Evolutionary conservation across 768 basidiomycete genomes (phyloP).

Genomic region (Amanita pseudoporphyria): DNA sequence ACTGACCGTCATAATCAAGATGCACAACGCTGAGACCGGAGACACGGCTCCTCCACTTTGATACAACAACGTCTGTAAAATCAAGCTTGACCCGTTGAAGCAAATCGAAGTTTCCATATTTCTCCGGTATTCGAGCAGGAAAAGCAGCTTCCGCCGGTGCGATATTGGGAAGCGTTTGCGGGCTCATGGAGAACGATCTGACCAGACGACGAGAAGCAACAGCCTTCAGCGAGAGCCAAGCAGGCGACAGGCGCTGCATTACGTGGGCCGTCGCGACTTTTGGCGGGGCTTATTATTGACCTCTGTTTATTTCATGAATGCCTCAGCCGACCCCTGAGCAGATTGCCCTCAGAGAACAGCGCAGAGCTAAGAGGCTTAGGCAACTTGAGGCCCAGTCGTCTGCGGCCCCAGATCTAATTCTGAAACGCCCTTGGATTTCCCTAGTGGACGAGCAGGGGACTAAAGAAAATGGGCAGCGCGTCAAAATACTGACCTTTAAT

Average conservation of each 20-base stretch:
- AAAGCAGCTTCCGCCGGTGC: conserved; percentile 8
- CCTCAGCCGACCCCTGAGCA: conserved; percentile 38
- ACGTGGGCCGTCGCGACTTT: conserved; percentile 7
- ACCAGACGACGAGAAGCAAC: conserved; percentile 9
- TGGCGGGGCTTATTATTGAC: not conserved
- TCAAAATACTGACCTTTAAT: conserved; percentile 78
- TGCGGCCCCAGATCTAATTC: conserved; percentile 12
- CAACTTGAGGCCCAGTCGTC: conserved; percentile 5
- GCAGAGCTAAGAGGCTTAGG: conserved; percentile 31
- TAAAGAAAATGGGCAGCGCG: conserved; percentile 15
- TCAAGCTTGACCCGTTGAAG: conserved; percentile 67
- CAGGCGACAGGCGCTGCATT: conserved; percentile 27
- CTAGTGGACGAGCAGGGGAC: conserved; percentile 14
- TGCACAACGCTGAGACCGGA: conserved; percentile 89
- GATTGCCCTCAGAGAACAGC: conserved; percentile 41
- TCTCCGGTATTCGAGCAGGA: conserved; percentile 22
- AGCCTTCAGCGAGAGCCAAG: conserved; percentile 15
- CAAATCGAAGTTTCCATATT: conserved; percentile 77
- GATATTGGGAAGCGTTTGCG: conserved; percentile 8
- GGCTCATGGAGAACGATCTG: conserved; percentile 7
- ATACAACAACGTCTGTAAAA: conserved; percentile 71
- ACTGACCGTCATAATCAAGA: conserved; percentile 78
- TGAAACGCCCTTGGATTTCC: conserved; percentile 32
- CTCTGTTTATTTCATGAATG: not conserved
- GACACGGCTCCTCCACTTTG: conserved; percentile 81